These are phyloP conservation scores for Schizothecium vesticola DNA, from an alignment of 495 filamentous ascomycete species.

Conservation along the genomic window DNA sequence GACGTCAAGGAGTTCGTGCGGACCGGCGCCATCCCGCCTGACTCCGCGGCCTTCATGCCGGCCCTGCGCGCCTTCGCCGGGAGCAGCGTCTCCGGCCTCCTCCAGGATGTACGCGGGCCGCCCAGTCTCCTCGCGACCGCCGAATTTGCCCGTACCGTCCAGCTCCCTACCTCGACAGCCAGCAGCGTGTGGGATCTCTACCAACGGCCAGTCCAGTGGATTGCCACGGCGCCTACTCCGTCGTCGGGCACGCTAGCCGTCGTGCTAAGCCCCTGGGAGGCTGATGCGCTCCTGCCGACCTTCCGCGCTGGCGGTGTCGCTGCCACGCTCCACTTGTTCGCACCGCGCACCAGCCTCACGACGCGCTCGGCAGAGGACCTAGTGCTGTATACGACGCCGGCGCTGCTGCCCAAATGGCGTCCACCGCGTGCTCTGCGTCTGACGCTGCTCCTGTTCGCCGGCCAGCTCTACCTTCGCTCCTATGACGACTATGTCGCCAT, in stretches of 20 bases:
- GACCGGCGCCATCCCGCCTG: slow-evolving; percentile 6
- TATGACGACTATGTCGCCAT: slow-evolving; percentile 49
- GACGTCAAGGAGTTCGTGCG: slow-evolving; percentile 36
- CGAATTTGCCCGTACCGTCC: slow-evolving; percentile 53
- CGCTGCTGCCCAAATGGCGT: slow-evolving; percentile 9
- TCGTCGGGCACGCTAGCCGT: slow-evolving; percentile 30
- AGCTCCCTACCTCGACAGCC: slow-evolving; percentile 32
- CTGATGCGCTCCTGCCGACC: slow-evolving; percentile 27
- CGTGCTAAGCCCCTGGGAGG: slow-evolving; percentile 62
- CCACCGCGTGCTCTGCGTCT: slow-evolving; percentile 25
- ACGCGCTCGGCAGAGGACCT: slow-evolving; percentile 47
- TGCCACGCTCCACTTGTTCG: slow-evolving; percentile 53
- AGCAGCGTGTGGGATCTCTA: slow-evolving; percentile 24
- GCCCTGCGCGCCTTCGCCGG: slow-evolving; percentile 12
- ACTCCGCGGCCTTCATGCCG: slow-evolving; percentile 34
- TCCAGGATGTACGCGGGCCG: neutral
- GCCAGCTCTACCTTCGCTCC: slow-evolving; percentile 55
- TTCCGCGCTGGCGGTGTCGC: too few relatives aligned
- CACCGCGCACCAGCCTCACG: slow-evolving; percentile 44
- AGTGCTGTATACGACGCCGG: slow-evolving; percentile 34
- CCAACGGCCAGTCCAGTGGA: slow-evolving; percentile 55
- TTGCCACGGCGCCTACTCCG: slow-evolving; percentile 21
- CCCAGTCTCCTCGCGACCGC: slow-evolving; percentile 44
- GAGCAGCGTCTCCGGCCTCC: slow-evolving; percentile 27
- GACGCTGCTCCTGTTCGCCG: slow-evolving; percentile 62